These are phyloP conservation scores for Gnomoniopsis sp. DNA, from an alignment of 2,329 filamentous ascomycete species.

Conservation along the genomic window DNA sequence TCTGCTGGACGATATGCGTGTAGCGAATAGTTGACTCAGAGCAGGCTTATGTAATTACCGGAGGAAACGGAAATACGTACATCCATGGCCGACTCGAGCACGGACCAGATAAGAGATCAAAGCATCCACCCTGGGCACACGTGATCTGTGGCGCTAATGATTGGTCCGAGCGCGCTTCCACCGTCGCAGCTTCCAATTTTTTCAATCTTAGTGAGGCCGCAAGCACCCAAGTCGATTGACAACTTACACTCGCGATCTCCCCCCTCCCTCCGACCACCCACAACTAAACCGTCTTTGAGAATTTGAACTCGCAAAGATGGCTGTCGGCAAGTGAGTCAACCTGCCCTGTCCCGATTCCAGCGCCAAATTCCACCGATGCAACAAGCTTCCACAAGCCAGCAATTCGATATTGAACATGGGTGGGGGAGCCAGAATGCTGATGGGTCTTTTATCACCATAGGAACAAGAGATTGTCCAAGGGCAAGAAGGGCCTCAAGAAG, in stretches of 20 bases:
- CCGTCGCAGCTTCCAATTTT: neutral
- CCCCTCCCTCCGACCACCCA: slow-evolving; percentile 31
- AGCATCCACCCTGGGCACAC: too few species aligned
- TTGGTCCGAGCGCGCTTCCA: neutral
- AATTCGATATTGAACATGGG: slow-evolving; percentile 1
- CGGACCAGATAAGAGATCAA: too few species aligned
- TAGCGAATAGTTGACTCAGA: too few species aligned
- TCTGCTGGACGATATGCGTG: too few species aligned
- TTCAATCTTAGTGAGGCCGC: slow-evolving; percentile 1
- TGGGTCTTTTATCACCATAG: slow-evolving; percentile 38
- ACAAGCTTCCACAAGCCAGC: neutral
- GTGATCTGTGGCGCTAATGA: too few species aligned
- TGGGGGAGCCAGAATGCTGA: slow-evolving; percentile 17
- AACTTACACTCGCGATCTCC: slow-evolving; percentile 26
- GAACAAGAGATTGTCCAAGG: slow-evolving; percentile 99
- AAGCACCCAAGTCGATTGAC: slow-evolving; percentile 1
- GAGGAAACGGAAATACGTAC: too few species aligned
- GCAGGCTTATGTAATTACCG: too few species aligned
- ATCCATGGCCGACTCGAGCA: too few species aligned
- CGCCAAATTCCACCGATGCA: slow-evolving; percentile 15
- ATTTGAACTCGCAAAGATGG: slow-evolving; percentile 54
- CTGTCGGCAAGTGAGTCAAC: slow-evolving; percentile 55
- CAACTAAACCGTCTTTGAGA: slow-evolving; percentile 37
- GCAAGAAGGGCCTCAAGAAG: slow-evolving; percentile 99
- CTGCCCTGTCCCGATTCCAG: slow-evolving; percentile 8